Evolutionary conservation across 805 yeast genomes (phyloP).

Genomic region (Candida peoriensis): DNA sequence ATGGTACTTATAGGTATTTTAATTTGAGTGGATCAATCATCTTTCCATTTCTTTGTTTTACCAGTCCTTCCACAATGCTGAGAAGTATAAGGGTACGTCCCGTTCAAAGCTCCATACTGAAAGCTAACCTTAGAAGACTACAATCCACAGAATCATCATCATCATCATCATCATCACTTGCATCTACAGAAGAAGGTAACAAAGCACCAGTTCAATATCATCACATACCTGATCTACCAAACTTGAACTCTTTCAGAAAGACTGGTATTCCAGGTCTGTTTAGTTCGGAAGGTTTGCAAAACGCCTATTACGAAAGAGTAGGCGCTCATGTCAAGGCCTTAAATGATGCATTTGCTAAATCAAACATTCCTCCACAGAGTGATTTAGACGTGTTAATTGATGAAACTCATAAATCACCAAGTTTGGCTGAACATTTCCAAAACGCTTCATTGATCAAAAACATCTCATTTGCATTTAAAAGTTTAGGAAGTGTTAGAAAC

Average conservation of each 20-base stretch:
- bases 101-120: too few species aligned
- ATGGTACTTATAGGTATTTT: too few species aligned
- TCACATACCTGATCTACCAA: not conserved
- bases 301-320: constrained; percentile 46
- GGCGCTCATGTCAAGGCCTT: constrained; percentile 33
- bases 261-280: constrained; percentile 46
- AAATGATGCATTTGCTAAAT: constrained; percentile 28
- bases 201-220: too few species aligned
- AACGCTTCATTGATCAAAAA: constrained; percentile 37
- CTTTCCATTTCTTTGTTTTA: not conserved
- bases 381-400: constrained; percentile 20
- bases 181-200: too few species aligned
- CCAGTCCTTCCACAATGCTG: constrained; percentile 1
- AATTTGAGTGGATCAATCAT: not conserved
- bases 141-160: constrained; percentile 9
- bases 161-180: too few species aligned
- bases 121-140: constrained; percentile 5
- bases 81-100: constrained; percentile 1
- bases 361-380: constrained; percentile 22
- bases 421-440: constrained; percentile 29
- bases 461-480: constrained; percentile 31
- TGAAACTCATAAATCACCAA: constrained; percentile 24
- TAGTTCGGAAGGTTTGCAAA: constrained; percentile 41
- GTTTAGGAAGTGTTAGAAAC: constrained; percentile 26
- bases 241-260: constrained; percentile 14